Percentiles rank a stretch among this genome's conserved stretches.
Conservation (phyloP, 2,329 filamentous ascomycete genomes). For the Epichloe gansuensis region DNA sequence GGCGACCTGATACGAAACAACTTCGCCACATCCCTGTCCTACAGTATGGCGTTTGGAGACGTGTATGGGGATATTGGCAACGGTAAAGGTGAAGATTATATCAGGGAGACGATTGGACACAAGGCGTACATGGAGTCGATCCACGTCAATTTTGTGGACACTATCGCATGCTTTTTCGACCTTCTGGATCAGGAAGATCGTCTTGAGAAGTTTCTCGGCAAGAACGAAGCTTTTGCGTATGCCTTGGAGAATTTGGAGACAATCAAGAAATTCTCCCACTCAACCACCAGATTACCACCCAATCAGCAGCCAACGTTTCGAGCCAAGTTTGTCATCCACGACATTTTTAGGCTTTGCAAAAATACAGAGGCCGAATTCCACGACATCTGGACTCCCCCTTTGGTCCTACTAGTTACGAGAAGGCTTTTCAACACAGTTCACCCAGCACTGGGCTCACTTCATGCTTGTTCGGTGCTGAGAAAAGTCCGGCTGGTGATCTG, state of each 20-base stretch:
- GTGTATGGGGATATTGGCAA: conserved; percentile 20
- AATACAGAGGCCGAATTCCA: conserved; percentile 51
- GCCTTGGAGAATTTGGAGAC: conserved; percentile 51
- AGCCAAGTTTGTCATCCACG: conserved; percentile 60
- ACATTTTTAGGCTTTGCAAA: conserved; percentile 67
- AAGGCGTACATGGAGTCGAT: conserved; percentile 51
- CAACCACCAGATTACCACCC: conserved; percentile 51
- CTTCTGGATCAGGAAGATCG: conserved; percentile 66
- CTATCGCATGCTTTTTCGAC: conserved; percentile 64
- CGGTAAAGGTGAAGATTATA: conserved; percentile 47
- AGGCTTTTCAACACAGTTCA: conserved; percentile 71
- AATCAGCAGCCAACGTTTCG: conserved; percentile 83
- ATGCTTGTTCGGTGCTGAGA: conserved; percentile 74
- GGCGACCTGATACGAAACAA: conserved; percentile 48
- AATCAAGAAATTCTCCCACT: conserved; percentile 58
- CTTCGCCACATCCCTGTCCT: conserved; percentile 71
- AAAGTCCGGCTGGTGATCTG: conserved; percentile 74
- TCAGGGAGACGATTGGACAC: conserved; percentile 57
- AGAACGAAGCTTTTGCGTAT: conserved; percentile 42
- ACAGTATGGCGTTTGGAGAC: conserved; percentile 56
- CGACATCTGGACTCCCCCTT: conserved; percentile 61
- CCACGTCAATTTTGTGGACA: conserved; percentile 59
- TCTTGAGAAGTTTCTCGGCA: conserved; percentile 53
- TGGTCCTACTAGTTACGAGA: conserved; percentile 63
- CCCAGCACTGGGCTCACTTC: conserved; percentile 69